These are phyloP conservation scores for Rhododendron williamsianum DNA, from an alignment of 148 eudicot genomes.

Conservation along the genomic window DNA sequence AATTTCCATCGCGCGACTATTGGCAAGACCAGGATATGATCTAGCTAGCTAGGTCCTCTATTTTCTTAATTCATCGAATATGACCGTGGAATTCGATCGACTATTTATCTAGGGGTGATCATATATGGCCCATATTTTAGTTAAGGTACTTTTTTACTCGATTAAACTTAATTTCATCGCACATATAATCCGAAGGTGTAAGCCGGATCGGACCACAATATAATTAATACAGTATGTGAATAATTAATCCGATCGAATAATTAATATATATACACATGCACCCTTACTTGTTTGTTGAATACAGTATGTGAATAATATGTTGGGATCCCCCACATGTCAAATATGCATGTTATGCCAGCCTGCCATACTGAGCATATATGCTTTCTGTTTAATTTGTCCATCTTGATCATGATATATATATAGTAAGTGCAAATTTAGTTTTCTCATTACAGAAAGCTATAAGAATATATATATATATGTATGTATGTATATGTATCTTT, in stretches of 20 bases:
- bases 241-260: background rate
- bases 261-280: too few species aligned
- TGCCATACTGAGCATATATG: background rate
- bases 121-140: background rate
- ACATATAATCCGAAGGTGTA: background rate
- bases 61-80: background rate
- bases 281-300: background rate
- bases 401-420: background rate
- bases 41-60: background rate
- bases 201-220: too few species aligned
- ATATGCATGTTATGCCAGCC: background rate
- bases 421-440: background rate
- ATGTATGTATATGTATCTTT: too few species aligned
- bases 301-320: background rate
- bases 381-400: constrained; percentile 7
- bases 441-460: background rate
- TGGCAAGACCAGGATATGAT: background rate
- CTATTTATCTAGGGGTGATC: background rate
- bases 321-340: background rate
- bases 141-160: too few species aligned
- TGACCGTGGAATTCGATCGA: background rate
- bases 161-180: background rate
- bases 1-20: background rate
- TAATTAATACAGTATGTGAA: too few species aligned
- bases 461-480: background rate